Evolutionary conservation across 345 rosid species (phyloP), one percentile per base, ranked within the genome.

Genomic region (Hibiscus syriacus): DNA sequence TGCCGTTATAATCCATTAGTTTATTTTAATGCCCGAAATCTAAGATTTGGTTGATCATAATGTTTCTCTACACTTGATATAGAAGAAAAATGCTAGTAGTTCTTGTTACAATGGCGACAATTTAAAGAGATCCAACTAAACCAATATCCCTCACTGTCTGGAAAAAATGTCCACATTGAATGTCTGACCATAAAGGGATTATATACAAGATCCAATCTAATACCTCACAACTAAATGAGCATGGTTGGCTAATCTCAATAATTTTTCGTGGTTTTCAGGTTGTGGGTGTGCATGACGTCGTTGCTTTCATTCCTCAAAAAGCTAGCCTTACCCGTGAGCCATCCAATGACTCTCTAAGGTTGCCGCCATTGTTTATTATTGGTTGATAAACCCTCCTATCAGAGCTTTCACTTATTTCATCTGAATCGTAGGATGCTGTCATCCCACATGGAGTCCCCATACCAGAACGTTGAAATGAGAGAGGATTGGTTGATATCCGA

Each of bases 311-410:
- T 19, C 46, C 16, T 66, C 57, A 75, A 49, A 73, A 73, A 45
- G 74, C 71, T 67, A 80, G 64, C 67, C 76, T 80, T 53, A 67
- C 67, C 2, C 50, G 55, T 2, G 71, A 56, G 60, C 64, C 61
- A 41, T 63, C 59, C 5, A 52, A 27, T 2, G 71, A 16, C 55
- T 70, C 64, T 45, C 68, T 68, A 25, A 54, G 57, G 17, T 53
- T 65, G 54, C 73, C 66, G n/a, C 67, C 68, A 62, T 64, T 70
- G n/a, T n/a, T n/a, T n/a, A n/a, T n/a, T 55, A 22, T n/a, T 23
- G 49, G 41, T 59, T 5, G 17, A 22, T 2, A 67, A 36, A 9
- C 14, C 19, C 45, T 36, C 50, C 62, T 54, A 4, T 50, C 46
- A 4, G 70, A 54, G 71, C 26, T 67, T 68, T 56, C 64, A 54